Base-by-base conservation (phyloP, 1,139 yeast genomes). In the Geotrichum aggregatum region DNA sequence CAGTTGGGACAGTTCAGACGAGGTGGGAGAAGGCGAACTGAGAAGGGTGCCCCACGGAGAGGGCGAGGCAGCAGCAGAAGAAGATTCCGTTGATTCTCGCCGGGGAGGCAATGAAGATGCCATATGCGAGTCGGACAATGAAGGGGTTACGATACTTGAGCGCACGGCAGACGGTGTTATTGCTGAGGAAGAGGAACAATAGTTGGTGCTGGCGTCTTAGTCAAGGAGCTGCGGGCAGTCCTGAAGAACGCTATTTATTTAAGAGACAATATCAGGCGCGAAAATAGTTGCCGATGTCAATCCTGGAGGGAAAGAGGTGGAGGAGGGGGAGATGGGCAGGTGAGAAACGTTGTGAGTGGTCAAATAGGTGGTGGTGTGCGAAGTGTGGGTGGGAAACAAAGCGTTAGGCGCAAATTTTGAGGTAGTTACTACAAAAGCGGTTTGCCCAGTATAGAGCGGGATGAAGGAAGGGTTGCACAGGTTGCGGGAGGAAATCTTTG, bases 31-130 rank as follows among this genome's bases (percentile, higher is more conserved):
- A n/a, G 47, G 39, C n/a, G 47, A 33, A 6, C 31, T 14, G 3
- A 28, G 30, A 14, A 13, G 19, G 33, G 18, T 10, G 26, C 8
- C 26, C 41, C 41, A 36, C 22, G 38, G 11, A 13, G 47, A 43
- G 19, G 31, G 14, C 2, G 34, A 31, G 13, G 31, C 3, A 22
- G 39, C 14, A 21, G 47, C 10, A 11, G 45, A 22, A 24, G 47
- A 13, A n/a, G 47, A 33, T 21, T 28, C 22, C 14, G 42, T 13
- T 18, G 38, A 28, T 10, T 31, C 39, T 19, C 19, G 39, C 6
- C 13, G 39, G 21, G 47, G 47, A 33, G 47, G 26, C 36, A 43
- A 26, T 28, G 47, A 28, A 13, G 47, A 43, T 3, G 47, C 47
- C 47, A 43, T 43, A 13, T 30, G n/a, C 18, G 18, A 18, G 24